These are phyloP conservation scores for Symbiodinium natans DNA, from an alignment of 73 alveolate genomes.

Conservation along the genomic window DNA sequence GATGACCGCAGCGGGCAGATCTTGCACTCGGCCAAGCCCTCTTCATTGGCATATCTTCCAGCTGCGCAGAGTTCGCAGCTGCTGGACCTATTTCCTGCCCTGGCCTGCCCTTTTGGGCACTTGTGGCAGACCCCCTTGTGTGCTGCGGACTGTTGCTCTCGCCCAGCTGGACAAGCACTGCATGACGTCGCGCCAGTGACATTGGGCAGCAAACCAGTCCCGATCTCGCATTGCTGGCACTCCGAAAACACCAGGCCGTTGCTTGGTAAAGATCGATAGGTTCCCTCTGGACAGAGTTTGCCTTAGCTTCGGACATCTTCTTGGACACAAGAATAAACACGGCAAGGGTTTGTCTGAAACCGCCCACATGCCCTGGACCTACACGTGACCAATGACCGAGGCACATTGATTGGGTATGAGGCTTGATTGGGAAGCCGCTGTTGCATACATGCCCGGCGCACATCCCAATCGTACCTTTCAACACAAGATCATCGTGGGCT, in stretches of 20 bases:
- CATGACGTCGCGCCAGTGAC: not conserved
- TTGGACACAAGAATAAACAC: not conserved
- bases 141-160: not conserved
- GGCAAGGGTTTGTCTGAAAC: too few relatives aligned
- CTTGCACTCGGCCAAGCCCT: not conserved
- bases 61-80: not conserved
- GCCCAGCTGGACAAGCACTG: slow-evolving; percentile 8
- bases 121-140: not conserved
- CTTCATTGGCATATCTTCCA: not conserved
- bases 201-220: not conserved
- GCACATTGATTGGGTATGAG: not conserved
- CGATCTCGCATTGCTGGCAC: not conserved
- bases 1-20: not conserved
- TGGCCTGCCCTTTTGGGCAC: not conserved
- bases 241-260: not conserved
- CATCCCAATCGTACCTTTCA: not conserved
- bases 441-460: not conserved
- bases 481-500: too few relatives aligned
- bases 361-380: too few relatives aligned
- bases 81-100: not conserved
- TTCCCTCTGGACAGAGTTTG: not conserved
- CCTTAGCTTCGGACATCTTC: not conserved
- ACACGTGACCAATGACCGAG: too few relatives aligned
- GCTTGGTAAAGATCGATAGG: not conserved
- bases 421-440: not conserved